Base-by-base conservation (phyloP, 2,329 filamentous ascomycete genomes). In the Trichophyton verrucosum region DNA sequence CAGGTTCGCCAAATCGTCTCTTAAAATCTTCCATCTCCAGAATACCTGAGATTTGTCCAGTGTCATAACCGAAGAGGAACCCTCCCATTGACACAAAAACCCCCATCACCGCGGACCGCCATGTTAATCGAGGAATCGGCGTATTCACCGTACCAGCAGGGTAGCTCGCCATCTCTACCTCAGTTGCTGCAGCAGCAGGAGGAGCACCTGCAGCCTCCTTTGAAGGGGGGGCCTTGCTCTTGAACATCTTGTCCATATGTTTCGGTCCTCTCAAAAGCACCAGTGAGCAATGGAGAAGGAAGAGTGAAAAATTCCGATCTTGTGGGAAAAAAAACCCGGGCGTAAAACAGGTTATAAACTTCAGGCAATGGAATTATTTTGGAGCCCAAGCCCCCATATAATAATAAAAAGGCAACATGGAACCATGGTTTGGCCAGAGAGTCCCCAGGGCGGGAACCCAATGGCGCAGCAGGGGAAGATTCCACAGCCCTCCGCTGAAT, bases 51-150 rank as follows among this genome's bases (percentile, higher is more conserved):
- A 78, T 75, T 68, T 77, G 74, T 65, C 74, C 73, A 70, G 66
- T 62, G 60, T 66, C 62, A 47, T 77, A 77, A 64, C 75, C 75
- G 65, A 77, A 77, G 61, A 77, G 74, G 66, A 78, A 75, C 63
- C 76, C 76, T 64, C 76, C 76, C 73, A 78, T 78, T 4, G 75
- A 77, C 47, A 77, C 76, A 61, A 77, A 69, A 44, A 78, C 57
- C 57, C 75, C 75, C 63, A 78, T 72, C 61, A 75, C 69, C 62
- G 76, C 71, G 0, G 75, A 74, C 4, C 73, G 71, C 68, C 71
- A 71, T 61, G 76, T 78, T 59, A 78, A 61, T 56, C 75, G 74
- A 40, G 71, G 70, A 63, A 77, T 71, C 13, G 76, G 75, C 55
- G 74, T 74, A 47, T 77, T 73, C 64, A 77, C 74, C 22, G 59